phyloP scores from a whole-genome alignment of 2,329 filamentous ascomycete species.

The Pyrenophora teres region DNA sequence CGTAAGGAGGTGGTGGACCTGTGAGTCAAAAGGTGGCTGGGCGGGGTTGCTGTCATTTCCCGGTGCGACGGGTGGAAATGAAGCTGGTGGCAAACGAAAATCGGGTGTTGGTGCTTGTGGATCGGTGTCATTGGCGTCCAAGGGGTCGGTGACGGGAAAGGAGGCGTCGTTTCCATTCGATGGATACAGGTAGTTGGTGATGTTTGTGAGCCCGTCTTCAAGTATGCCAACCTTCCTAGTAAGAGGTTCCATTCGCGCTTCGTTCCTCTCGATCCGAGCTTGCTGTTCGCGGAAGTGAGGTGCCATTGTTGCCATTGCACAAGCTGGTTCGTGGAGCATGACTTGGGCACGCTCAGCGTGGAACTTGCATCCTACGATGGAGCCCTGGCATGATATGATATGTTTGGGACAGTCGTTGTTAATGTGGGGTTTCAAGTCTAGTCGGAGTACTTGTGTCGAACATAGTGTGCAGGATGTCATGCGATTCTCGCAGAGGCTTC shows the following conservation, averaged over 20 bases:
- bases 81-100: slow-evolving; percentile 42
- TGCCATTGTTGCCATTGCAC: slow-evolving; percentile 54
- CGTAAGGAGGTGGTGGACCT: slow-evolving; percentile 63
- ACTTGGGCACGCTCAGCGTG: slow-evolving; percentile 47
- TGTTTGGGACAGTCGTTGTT: slow-evolving; percentile 50
- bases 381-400: slow-evolving; percentile 51
- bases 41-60: slow-evolving; percentile 27
- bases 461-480: slow-evolving; percentile 52
- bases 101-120: slow-evolving; percentile 45
- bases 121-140: slow-evolving; percentile 40
- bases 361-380: slow-evolving; percentile 51
- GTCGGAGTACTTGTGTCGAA: slow-evolving; percentile 47
- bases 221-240: slow-evolving; percentile 52
- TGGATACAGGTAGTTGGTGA: slow-evolving; percentile 50
- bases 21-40: slow-evolving; percentile 51
- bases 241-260: slow-evolving; percentile 50
- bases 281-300: slow-evolving; percentile 52
- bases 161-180: slow-evolving; percentile 39
- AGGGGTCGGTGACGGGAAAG: slow-evolving; percentile 39
- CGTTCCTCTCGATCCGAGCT: slow-evolving; percentile 51
- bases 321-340: slow-evolving; percentile 48
- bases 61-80: slow-evolving; percentile 39
- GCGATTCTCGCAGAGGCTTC: slow-evolving; percentile 57
- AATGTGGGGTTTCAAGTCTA: slow-evolving; percentile 50
- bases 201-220: slow-evolving; percentile 50